Base-by-base conservation (phyloP, 352 stramenopile genomes). In the Phytophthora tubulina region DNA sequence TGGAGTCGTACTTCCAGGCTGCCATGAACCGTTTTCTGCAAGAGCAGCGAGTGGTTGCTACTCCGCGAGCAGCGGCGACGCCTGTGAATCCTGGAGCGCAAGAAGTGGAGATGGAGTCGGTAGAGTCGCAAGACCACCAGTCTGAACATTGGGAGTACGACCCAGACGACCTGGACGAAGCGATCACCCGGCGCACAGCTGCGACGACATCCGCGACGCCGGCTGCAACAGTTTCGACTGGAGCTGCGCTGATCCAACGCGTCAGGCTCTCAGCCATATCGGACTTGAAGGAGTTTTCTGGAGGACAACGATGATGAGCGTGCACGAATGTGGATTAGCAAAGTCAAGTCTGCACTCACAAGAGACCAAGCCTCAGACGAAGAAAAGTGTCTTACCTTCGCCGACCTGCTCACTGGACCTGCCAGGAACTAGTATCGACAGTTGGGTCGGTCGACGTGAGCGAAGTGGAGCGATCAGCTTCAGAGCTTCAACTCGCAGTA, bases 1-100 rank as follows among this genome's bases (percentile, higher is more conserved):
- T 63, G 14, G 55, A 46, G 17, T 35, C 55, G 3, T 63, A 45
- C 42, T 63, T 63, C 9, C 39, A 63, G 4, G 21, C 27, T 8
- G 42, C 41, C 4, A 63, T 63, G 55, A 41, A 15, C 30, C 13
- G 32, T 17, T 63, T 63, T 30, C n/a, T 63, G 10, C 15, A 17
- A 14, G 55, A 54, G 21, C 41, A 53, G 8, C 41, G 51, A 8
- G 3, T 50, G n/a, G n/a, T 17, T 17, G 0, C 42, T 2, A 3
- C 13, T n/a, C 38, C 4, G 30, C 39, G 27, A 27, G 0, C 21
- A 21, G 21, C 21, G 21, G 1, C 0, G 21, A 21, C 21, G 21
- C 21, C 21, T 21, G 21, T 21, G 31, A 41, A 60, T 13, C 1
- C 3, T 32, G 38, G 38, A 41, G 11, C 17, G 14, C 54, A 49